A percentile compares a stretch with the other conserved stretches of the same genome.
Evolutionary conservation across 202 grass and related monocot species (phyloP).

Genomic region (Musa balbisiana): DNA sequence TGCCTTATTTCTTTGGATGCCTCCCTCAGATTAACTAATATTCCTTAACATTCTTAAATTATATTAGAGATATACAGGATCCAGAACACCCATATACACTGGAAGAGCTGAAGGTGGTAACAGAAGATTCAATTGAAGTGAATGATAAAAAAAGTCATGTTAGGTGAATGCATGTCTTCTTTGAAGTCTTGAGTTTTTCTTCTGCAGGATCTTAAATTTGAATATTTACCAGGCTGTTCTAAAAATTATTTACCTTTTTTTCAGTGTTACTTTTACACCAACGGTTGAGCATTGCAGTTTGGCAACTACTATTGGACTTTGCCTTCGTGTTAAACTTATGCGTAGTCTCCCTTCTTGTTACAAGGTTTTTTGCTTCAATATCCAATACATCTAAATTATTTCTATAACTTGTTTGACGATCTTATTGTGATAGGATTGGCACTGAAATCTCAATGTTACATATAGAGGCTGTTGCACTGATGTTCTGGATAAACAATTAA

Average conservation of each 20-base stretch:
- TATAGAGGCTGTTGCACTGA: too few relatives aligned
- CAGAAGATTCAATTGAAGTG: constrained; percentile 75
- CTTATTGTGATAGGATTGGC: too few relatives aligned
- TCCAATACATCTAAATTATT: neutral
- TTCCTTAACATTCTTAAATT: constrained; percentile 84
- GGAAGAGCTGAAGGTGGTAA: constrained; percentile 87
- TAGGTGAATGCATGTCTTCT: constrained; percentile 36
- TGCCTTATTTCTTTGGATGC: neutral
- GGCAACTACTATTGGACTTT: constrained; percentile 90
- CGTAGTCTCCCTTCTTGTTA: constrained; percentile 80
- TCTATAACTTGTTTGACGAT: neutral
- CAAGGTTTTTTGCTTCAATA: constrained; percentile 44
- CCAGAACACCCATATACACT: constrained; percentile 91
- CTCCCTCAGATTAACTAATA: neutral
- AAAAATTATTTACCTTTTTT: constrained; percentile 15
- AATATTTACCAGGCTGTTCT: neutral
- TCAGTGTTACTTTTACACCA: constrained; percentile 86
- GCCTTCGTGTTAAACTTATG: constrained; percentile 76
- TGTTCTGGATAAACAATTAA: too few relatives aligned
- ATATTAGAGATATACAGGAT: constrained; percentile 99
- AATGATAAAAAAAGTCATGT: constrained; percentile 55
- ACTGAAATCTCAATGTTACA: too few relatives aligned
- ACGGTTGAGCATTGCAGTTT: constrained; percentile 97
- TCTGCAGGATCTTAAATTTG: constrained; percentile 4
- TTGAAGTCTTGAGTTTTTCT: constrained; percentile 1